Evolutionary conservation across 805 yeast genomes (phyloP).

Genomic region (Nematodospora valgi): DNA sequence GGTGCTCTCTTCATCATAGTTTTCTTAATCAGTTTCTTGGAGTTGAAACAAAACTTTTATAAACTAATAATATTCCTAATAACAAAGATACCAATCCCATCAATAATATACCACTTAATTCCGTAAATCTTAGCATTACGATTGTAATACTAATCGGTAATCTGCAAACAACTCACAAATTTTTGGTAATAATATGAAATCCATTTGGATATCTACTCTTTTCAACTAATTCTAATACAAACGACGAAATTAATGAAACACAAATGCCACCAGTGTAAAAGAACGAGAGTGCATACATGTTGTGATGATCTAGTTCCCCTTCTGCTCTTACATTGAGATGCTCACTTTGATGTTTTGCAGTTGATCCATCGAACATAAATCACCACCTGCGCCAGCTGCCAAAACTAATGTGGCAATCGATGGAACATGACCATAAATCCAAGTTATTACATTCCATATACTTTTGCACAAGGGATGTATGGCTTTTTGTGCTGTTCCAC

Average conservation of each 20-base stretch:
- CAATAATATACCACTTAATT: constrained; percentile 34
- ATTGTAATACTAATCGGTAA: constrained; percentile 38
- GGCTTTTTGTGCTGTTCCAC: constrained; percentile 47
- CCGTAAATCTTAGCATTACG: constrained; percentile 43
- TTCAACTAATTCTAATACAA: constrained; percentile 43
- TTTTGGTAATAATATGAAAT: constrained; percentile 26
- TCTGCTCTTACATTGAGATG: too few relatives aligned
- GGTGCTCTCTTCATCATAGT: too few relatives aligned
- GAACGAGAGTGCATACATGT: constrained; percentile 41
- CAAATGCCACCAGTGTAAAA: constrained; percentile 54
- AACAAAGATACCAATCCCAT: constrained; percentile 43
- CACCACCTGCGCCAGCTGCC: constrained; percentile 60
- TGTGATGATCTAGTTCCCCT: constrained; percentile 26
- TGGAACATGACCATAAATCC: constrained; percentile 49
- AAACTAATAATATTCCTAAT: constrained; percentile 28
- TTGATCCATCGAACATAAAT: constrained; percentile 32
- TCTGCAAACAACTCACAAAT: constrained; percentile 39
- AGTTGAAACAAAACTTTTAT: constrained; percentile 32
- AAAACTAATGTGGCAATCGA: constrained; percentile 49
- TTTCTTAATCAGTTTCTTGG: constrained; percentile 14
- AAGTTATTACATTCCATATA: constrained; percentile 42
- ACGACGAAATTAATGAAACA: constrained; percentile 38
- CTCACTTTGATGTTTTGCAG: background rate
- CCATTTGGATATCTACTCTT: constrained; percentile 38
- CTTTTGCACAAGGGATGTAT: constrained; percentile 53